Evolutionary conservation across 305 asterid genomes (phyloP), one percentile per base, ranked within the genome.

Genomic region (Solanum hybrid): DNA sequence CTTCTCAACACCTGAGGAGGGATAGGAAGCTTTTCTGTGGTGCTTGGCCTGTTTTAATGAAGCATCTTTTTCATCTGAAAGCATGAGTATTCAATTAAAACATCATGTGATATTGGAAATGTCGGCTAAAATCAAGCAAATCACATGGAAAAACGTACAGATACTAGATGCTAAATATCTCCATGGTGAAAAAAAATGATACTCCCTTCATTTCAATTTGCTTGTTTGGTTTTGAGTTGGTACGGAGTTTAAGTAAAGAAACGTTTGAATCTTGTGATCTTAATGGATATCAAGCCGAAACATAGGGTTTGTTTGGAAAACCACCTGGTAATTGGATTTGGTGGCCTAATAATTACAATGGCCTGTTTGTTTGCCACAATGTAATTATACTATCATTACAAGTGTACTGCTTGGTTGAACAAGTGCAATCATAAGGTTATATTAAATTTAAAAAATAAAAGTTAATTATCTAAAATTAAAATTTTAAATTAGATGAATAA

Each of bases 1-100:
- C 86, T 92, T 92, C 85, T 89, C 96, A 26, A 60, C 92, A 85
- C 91, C 79, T 51, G 96, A 88, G 88, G 94, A 91, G 90, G 90
- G 91, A 86, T 86, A 42, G 24, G 92, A 73, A 82, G 92, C 79
- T 91, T 93, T 95, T 88, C 92, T 90, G 69, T 91, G 88, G 90
- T 91, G 91, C 84, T 94, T 95, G 42, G 89, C 91, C 85, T 81
- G 93, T 77, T 92, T 93, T 88, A 90, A 92, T 84, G 92, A 86
- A 86, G 91, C 92, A 88, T 91, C 88, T 88, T 82, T 91, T 88
- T 93, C 95, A 84, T 93, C 96, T 93, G 92, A 64, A 92, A 89
- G 88, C 86, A 91, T 85, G 12, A 89, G 86, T 88, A 80, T 77
- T 88, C 78, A 81, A 81, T 42, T 42, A 42, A 42, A 80, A 40